A percentile compares a stretch with the other conserved stretches of the same genome.
phyloP scores from a whole-genome alignment of 1,284 basidiomycete genomes.

The Boletus sp. region DNA sequence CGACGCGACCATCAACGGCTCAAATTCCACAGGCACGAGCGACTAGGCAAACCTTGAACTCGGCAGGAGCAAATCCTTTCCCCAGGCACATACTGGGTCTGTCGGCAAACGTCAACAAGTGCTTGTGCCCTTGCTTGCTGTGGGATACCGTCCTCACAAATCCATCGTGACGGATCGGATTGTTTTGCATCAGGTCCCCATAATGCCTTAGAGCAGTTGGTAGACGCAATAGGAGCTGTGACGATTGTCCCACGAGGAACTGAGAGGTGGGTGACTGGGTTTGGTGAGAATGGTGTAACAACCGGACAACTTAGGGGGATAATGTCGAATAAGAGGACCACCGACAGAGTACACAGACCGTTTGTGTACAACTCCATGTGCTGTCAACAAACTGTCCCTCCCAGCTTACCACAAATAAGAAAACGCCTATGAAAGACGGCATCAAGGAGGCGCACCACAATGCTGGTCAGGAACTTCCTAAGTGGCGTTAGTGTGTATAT shows the following conservation, averaged over 20 bases:
- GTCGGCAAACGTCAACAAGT: constrained; percentile 47
- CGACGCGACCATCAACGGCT: background rate
- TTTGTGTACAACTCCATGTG: constrained; percentile 23
- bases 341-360: constrained; percentile 8
- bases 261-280: constrained; percentile 35
- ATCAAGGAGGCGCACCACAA: constrained; percentile 38
- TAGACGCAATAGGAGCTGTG: constrained; percentile 38
- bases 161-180: constrained; percentile 25
- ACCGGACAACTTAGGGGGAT: constrained; percentile 46
- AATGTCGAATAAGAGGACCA: constrained; percentile 27
- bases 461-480: constrained; percentile 40
- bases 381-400: constrained; percentile 11
- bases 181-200: constrained; percentile 41
- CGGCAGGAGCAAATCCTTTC: constrained; percentile 41
- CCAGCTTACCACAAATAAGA: constrained; percentile 7
- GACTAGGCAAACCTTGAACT: too few species aligned
- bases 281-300: constrained; percentile 29
- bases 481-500: constrained; percentile 43
- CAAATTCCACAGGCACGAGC: background rate
- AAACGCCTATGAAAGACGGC: background rate
- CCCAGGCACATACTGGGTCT: constrained; percentile 47
- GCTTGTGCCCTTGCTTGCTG: constrained; percentile 34
- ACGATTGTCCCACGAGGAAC: constrained; percentile 44
- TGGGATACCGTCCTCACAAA: constrained; percentile 12
- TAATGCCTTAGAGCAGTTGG: constrained; percentile 47